These are phyloP conservation scores for Komagataella pseudopastoris DNA, from an alignment of 805 yeast genomes.

Conservation along the genomic window DNA sequence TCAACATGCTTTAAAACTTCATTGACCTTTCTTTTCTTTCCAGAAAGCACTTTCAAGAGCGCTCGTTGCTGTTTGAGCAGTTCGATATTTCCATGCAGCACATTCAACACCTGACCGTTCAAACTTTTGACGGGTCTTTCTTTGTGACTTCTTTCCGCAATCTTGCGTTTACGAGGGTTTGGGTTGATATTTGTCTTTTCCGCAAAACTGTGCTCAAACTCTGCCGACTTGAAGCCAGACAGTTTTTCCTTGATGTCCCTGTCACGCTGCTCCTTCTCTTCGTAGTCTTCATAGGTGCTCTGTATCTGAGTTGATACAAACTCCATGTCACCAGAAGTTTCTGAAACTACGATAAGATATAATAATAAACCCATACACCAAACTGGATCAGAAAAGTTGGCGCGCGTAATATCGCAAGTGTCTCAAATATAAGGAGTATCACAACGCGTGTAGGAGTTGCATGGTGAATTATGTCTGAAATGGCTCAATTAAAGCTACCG, in stretches of 20 bases:
- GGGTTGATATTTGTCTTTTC: not conserved
- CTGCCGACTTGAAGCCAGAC: not conserved
- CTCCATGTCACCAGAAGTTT: conserved; percentile 5
- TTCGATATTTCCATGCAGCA: not conserved
- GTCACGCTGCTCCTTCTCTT: not conserved
- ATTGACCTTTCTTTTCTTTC: conserved; percentile 1
- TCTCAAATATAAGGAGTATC: not conserved
- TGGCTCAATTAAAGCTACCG: not conserved
- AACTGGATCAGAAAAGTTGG: not conserved
- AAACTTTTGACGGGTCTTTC: not conserved
- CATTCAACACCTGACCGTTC: not conserved
- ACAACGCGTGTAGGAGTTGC: not conserved
- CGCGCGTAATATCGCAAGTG: not conserved
- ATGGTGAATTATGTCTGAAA: not conserved
- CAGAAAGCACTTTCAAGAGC: conserved; percentile 1
- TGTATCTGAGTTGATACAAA: conserved; percentile 1
- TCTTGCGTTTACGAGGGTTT: not conserved
- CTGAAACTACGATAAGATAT: conserved; percentile 3
- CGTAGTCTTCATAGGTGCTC: not conserved
- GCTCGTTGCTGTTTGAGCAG: not conserved
- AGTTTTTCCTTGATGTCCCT: not conserved
- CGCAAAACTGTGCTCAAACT: not conserved
- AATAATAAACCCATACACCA: not conserved
- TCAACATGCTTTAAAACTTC: conserved; percentile 1
- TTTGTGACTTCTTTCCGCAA: not conserved